Evolutionary conservation across 2,329 filamentous ascomycete species (phyloP).

Genomic region (Aspergillus piperis): DNA sequence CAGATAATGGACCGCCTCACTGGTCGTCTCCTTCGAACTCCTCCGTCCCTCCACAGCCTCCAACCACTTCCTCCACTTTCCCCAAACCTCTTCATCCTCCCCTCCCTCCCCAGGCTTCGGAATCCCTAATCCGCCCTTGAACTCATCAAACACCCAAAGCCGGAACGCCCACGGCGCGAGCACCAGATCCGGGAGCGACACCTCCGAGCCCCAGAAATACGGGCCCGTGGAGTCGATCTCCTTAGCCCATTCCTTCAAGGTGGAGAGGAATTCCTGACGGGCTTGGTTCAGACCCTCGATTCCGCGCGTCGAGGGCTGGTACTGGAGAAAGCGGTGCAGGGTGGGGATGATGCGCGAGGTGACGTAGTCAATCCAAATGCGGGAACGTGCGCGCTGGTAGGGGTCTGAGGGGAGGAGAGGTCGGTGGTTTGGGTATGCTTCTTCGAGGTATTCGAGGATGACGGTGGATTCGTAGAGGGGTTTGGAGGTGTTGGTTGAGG

Average conservation of each 20-base stretch:
- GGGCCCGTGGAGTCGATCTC: slow-evolving; percentile 65
- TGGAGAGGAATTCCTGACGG: slow-evolving; percentile 58
- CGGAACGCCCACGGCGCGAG: slow-evolving; percentile 73
- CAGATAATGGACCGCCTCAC: slow-evolving; percentile 66
- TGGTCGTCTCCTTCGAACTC: slow-evolving; percentile 69
- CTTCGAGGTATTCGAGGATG: slow-evolving; percentile 74
- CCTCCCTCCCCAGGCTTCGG: slow-evolving; percentile 51
- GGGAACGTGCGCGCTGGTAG: slow-evolving; percentile 65
- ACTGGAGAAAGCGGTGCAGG: slow-evolving; percentile 65
- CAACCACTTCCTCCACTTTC: slow-evolving; percentile 66
- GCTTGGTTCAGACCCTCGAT: slow-evolving; percentile 53
- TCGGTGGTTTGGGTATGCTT: slow-evolving; percentile 60
- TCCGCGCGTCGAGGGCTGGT: slow-evolving; percentile 34
- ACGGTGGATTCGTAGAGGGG: slow-evolving; percentile 73
- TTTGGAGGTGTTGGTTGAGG: slow-evolving; percentile 40
- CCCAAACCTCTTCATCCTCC: slow-evolving; percentile 62
- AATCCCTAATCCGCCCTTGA: slow-evolving; percentile 62
- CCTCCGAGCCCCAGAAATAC: slow-evolving; percentile 65
- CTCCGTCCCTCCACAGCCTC: slow-evolving; percentile 59
- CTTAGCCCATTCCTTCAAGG: slow-evolving; percentile 61
- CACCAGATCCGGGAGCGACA: slow-evolving; percentile 70
- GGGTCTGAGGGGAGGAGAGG: slow-evolving; percentile 62
- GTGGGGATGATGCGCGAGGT: slow-evolving; percentile 66
- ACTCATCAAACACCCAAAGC: slow-evolving; percentile 73
- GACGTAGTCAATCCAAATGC: slow-evolving; percentile 75